Base-by-base conservation (phyloP, 2,329 filamentous ascomycete species). In the Colletotrichum chrysophilum region DNA sequence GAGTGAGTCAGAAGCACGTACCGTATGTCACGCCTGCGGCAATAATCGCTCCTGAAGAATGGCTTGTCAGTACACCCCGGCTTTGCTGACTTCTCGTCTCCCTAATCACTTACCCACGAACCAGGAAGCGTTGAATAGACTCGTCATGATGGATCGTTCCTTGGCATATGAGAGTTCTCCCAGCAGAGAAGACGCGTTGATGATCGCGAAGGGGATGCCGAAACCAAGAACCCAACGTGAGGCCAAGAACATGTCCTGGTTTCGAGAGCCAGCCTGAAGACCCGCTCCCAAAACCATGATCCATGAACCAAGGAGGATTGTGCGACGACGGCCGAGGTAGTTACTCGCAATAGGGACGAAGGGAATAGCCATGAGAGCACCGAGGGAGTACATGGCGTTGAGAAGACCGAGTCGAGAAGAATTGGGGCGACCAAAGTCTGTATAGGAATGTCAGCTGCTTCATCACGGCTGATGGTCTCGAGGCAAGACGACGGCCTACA, bases 131-230 rank as follows among this genome's bases (percentile, higher is more conserved):
- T 91, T 91, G 83, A 90, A 91, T 10, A 75, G 72, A 71, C 72
- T 88, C 1, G 88, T 90, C 60, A 91, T 79, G 7, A 87, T 86
- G 0, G 88, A 84, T 56, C 89, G 86, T 77, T 91, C 88, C 77
- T 89, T 90, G 0, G 89, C 89, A 77, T 91, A 87, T 1, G 86
- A 87, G 6, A 91, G 81, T 70, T 91, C 90, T 77, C 87, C 88
- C 6, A 91, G 86, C 70, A 91, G 80, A 3, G 86, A 84, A 1
- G 89, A 89, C 1, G 87, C 88, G 0, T 87, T 86, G 34, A 89
- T 87, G 64, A 89, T 90, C 58, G 86, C 87, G 76, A 89, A 89
- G 0, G 87, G 85, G 30, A 90, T 86, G 7, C 90, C 90, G 34
- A 90, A 88, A 4, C 90, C 90, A 12, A 91, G 84, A 14, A 91